Conservation (phyloP, 495 filamentous ascomycete species). For the Pseudoneurospora amorphoporcata region DNA sequence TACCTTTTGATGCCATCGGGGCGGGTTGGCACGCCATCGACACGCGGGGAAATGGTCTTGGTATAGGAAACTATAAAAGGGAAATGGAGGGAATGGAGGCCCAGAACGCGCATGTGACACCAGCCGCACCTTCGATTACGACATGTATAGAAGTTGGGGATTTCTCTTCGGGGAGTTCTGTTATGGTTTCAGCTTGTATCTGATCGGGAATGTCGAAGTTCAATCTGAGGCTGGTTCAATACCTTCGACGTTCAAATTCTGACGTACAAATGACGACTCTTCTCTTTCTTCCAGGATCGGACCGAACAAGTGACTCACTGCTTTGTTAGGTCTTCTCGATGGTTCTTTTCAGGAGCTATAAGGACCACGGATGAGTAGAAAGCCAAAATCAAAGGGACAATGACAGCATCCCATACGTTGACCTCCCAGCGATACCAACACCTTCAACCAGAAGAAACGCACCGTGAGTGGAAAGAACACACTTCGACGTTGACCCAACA, state of each 20-base stretch:
- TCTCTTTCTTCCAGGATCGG: background rate
- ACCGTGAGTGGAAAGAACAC: background rate
- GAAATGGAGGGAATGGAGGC: too few species aligned
- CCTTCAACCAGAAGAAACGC: background rate
- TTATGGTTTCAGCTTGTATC: background rate
- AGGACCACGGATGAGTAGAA: background rate
- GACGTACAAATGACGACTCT: background rate
- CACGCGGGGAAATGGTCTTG: background rate
- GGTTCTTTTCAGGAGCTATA: background rate
- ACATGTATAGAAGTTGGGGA: background rate
- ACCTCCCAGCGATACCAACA: background rate
- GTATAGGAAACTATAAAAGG: background rate
- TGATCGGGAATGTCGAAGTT: background rate
- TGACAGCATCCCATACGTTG: background rate
- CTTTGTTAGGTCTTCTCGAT: background rate
- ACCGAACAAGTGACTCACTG: background rate
- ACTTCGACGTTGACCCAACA: background rate
- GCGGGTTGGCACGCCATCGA: background rate
- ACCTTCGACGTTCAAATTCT: background rate
- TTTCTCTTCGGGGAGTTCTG: background rate
- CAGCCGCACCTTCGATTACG: background rate
- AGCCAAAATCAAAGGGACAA: background rate
- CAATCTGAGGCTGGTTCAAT: background rate
- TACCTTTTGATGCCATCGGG: background rate
- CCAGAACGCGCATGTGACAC: background rate